Conservation (phyloP, 306 rosid genomes). For the Cucurbita moschata region DNA sequence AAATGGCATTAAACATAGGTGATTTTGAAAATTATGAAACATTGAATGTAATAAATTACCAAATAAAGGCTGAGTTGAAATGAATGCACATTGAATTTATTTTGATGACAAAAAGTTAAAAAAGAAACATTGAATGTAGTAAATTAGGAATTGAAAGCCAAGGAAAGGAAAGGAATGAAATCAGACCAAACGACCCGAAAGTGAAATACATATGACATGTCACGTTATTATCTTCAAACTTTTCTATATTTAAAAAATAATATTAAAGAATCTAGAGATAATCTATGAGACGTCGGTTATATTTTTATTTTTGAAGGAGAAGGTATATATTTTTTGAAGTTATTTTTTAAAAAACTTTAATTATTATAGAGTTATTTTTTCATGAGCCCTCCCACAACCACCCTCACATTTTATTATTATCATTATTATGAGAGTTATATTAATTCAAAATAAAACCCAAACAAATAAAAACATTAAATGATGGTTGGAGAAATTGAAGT, state of each 20-base stretch:
- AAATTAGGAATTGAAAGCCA: not conserved
- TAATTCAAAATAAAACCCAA: not conserved
- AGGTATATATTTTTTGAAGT: too few relatives aligned
- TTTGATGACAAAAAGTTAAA: not conserved
- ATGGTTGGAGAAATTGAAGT: not conserved
- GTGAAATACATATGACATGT: not conserved
- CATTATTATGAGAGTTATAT: too few relatives aligned
- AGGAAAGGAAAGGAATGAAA: not conserved
- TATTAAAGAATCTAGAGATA: too few relatives aligned
- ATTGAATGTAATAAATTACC: not conserved
- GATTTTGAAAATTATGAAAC: not conserved
- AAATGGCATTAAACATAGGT: not conserved
- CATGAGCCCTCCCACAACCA: too few relatives aligned
- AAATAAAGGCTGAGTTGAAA: not conserved
- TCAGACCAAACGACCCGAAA: not conserved
- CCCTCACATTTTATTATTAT: too few relatives aligned
- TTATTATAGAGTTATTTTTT: too few relatives aligned
- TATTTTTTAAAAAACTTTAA: too few relatives aligned
- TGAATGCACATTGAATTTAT: not conserved
- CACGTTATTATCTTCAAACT: not conserved
- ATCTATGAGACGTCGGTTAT: too few relatives aligned
- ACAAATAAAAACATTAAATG: not conserved
- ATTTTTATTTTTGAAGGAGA: too few relatives aligned
- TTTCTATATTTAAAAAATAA: too few relatives aligned
- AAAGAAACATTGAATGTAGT: not conserved